Evolutionary conservation across 768 basidiomycete species (phyloP), one percentile per base, ranked within the genome.

Genomic region (Goffeauzyma gilvescens): DNA sequence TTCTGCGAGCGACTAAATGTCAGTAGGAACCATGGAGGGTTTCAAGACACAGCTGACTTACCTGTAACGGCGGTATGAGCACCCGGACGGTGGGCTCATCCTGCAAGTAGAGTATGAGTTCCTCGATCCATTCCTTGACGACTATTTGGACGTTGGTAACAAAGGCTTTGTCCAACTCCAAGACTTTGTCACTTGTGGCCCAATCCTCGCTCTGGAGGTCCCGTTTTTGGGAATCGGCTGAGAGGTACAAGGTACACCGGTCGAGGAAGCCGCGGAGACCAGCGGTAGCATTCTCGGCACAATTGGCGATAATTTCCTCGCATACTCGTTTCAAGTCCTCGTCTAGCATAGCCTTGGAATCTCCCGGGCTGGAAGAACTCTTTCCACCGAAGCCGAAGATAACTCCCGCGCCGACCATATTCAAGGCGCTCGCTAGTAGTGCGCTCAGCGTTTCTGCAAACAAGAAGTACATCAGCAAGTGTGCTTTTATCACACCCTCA

Each of bases 241-340:
- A 38, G 28, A 67, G 57, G 52, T 62, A 67, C 1, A 63, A 53
- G 5, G 63, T 63, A 32, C 74, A 70, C 32, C 69, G 68, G 21
- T 74, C 71, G 1, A 75, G 65, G 75, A 83, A 89, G 15, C 66
- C 55, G 24, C 68, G 73, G 14, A 87, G 60, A 0, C 79, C 72
- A 3, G 67, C 66, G 31, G 75, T 75, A 20, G 81, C 69, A 0
- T 68, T 60, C 28, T 68, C 65, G 6, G 76, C 69, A 48, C 76
- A 77, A 12, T 72, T 63, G 3, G 69, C 63, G 44, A 96, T 90
- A 27, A 85, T 71, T 30, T 76, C 74, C 66, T 90, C 85, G 65
- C 89, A 96, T 0, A 76, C 78, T 14, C 69, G 68, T 55, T 85
- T 82, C 22, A 95, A 73, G 23, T 79, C 80, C 36, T 77, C 71